Evolutionary conservation across 1,284 basidiomycete genomes (phyloP).

Genomic region (Trametes polyzona): DNA sequence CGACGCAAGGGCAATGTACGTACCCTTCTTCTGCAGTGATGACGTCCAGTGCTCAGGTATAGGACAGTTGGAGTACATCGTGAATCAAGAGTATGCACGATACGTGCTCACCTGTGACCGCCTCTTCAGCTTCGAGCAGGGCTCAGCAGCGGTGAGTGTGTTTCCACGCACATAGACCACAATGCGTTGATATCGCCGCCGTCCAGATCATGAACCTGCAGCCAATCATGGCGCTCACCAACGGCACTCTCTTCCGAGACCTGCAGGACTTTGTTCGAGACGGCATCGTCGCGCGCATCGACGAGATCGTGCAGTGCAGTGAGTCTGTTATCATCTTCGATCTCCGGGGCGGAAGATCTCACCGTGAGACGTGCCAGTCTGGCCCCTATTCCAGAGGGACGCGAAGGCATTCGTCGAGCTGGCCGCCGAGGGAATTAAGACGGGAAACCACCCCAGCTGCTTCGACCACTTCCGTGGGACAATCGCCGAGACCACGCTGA

Average conservation of each 20-base stretch:
- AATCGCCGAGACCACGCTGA: conserved; percentile 36
- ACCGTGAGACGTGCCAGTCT: conserved; percentile 14
- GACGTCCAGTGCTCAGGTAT: background rate
- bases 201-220: conserved; percentile 32
- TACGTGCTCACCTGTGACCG: conserved; percentile 37
- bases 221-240: conserved; percentile 30
- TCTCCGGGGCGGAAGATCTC: background rate
- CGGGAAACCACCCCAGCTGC: conserved; percentile 18
- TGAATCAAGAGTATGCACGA: conserved; percentile 33
- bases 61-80: conserved; percentile 39
- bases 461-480: conserved; percentile 28
- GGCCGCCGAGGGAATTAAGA: conserved; percentile 16
- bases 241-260: conserved; percentile 28
- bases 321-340: background rate
- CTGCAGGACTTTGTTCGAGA: conserved; percentile 29
- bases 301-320: conserved; percentile 30
- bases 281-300: conserved; percentile 29
- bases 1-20: conserved; percentile 37
- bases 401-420: conserved; percentile 21
- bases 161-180: background rate
- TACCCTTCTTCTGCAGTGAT: background rate
- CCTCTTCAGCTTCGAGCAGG: conserved; percentile 40
- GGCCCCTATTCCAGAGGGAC: conserved; percentile 29
- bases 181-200: background rate
- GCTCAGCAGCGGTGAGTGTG: conserved; percentile 34